Evolutionary conservation across 768 basidiomycete species (phyloP).

Genomic region (Mycena sanguinolenta): DNA sequence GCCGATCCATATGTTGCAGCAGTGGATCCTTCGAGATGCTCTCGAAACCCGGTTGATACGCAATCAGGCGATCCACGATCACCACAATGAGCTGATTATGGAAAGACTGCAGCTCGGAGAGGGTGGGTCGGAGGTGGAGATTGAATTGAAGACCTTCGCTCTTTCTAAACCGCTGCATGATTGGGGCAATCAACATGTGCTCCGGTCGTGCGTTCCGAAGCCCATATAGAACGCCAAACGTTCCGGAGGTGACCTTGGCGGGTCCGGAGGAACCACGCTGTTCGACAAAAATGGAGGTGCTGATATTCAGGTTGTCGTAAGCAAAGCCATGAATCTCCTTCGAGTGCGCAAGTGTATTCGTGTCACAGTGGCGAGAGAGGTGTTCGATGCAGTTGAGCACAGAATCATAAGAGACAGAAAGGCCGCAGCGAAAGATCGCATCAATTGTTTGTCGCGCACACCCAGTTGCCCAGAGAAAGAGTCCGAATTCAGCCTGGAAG

Average conservation of each 20-base stretch:
- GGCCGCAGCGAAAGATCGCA: conserved; percentile 22
- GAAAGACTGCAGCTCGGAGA: not conserved
- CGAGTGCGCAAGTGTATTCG: not conserved
- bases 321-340: conserved; percentile 10
- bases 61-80: not conserved
- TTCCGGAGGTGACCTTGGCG: conserved; percentile 39
- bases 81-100: conserved; percentile 21
- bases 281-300: conserved; percentile 37
- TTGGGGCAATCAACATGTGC: conserved; percentile 28
- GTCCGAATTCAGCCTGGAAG: conserved; percentile 26
- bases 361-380: not conserved
- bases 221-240: conserved; percentile 31
- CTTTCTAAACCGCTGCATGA: conserved; percentile 11
- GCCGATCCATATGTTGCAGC: conserved; percentile 1
- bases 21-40: not conserved
- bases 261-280: conserved; percentile 30
- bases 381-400: conserved; percentile 20
- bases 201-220: conserved; percentile 17
- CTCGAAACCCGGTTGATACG: conserved; percentile 1
- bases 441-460: conserved; percentile 32
- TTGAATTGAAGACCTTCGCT: conserved; percentile 15
- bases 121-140: conserved; percentile 2
- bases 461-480: conserved; percentile 31
- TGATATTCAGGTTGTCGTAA: conserved; percentile 37
- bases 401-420: conserved; percentile 34